These are phyloP conservation scores for Chondrus crispus DNA, from an alignment of 23 red algal genomes.

Conservation along the genomic window DNA sequence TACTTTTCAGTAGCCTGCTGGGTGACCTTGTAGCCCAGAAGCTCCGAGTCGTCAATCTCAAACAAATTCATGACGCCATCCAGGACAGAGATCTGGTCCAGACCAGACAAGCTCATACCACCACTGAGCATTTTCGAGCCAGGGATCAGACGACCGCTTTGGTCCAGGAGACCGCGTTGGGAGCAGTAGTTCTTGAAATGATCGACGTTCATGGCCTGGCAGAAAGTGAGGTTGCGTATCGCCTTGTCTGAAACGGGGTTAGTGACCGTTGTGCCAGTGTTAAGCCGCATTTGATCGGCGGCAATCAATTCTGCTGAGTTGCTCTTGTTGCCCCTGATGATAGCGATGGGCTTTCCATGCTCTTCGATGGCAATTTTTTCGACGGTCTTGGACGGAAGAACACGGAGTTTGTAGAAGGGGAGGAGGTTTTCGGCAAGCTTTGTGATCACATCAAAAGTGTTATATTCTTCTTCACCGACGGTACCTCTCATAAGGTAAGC, in stretches of 20 bases:
- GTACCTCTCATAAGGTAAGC: conserved; percentile 27
- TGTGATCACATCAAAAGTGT: background rate
- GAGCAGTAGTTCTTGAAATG: background rate
- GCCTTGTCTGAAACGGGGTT: background rate
- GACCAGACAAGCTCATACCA: conserved; percentile 25
- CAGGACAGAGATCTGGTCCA: conserved; percentile 26
- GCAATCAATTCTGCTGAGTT: background rate
- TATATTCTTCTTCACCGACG: conserved; percentile 37
- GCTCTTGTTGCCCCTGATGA: background rate
- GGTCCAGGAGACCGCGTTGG: background rate
- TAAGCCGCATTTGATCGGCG: conserved; percentile 12
- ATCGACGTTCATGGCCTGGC: conserved; percentile 32
- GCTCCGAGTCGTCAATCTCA: background rate
- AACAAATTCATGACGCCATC: conserved; percentile 38
- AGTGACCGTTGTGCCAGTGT: background rate
- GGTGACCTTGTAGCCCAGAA: conserved; percentile 22
- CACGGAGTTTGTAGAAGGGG: conserved; percentile 1
- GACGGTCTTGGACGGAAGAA: background rate
- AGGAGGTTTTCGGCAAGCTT: background rate
- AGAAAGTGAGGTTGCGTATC: background rate
- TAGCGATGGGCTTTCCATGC: background rate
- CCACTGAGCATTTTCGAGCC: conserved; percentile 24
- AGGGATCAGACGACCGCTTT: background rate
- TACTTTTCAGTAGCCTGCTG: conserved; percentile 31
- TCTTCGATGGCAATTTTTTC: background rate